These are phyloP conservation scores for Scutellaria barbata DNA, from an alignment of 257 asterid genomes.

Conservation along the genomic window DNA sequence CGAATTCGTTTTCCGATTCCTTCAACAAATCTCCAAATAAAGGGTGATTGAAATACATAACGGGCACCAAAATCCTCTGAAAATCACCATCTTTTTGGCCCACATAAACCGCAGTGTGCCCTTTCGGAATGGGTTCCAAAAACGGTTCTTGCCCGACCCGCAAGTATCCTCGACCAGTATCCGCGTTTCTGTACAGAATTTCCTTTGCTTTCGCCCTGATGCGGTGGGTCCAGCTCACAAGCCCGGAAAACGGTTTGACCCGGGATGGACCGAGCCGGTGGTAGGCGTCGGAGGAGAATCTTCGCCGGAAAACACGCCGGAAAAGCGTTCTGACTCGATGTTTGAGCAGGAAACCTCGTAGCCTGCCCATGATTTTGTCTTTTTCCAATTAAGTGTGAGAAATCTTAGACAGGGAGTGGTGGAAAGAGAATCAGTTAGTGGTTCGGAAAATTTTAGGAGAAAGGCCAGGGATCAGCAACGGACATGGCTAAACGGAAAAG, in stretches of 20 bases:
- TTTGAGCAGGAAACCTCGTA: constrained; percentile 69
- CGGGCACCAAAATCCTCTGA: constrained; percentile 71
- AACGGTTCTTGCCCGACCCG: constrained; percentile 60
- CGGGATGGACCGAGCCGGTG: constrained; percentile 38
- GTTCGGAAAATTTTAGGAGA: constrained; percentile 41
- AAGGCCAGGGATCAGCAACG: constrained; percentile 83
- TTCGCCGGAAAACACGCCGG: constrained; percentile 55
- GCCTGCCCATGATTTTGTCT: constrained; percentile 46
- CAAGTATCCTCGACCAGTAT: constrained; percentile 44
- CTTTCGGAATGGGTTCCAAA: constrained; percentile 57
- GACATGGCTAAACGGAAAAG: constrained; percentile 72
- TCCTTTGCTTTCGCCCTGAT: constrained; percentile 58
- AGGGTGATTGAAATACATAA: constrained; percentile 77
- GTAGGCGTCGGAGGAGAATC: constrained; percentile 32
- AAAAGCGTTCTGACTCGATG: constrained; percentile 57
- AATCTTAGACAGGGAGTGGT: background rate
- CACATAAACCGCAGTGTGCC: constrained; percentile 82
- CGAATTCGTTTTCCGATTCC: constrained; percentile 77
- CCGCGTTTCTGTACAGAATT: constrained; percentile 37
- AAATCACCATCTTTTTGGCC: constrained; percentile 71
- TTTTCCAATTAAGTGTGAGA: background rate
- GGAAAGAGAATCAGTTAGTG: too few species aligned
- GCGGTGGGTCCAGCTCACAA: constrained; percentile 56
- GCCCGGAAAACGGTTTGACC: constrained; percentile 39
- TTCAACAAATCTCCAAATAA: constrained; percentile 70